phyloP scores from a whole-genome alignment of 208 protist genomes.

The Polymyxa betae region DNA sequence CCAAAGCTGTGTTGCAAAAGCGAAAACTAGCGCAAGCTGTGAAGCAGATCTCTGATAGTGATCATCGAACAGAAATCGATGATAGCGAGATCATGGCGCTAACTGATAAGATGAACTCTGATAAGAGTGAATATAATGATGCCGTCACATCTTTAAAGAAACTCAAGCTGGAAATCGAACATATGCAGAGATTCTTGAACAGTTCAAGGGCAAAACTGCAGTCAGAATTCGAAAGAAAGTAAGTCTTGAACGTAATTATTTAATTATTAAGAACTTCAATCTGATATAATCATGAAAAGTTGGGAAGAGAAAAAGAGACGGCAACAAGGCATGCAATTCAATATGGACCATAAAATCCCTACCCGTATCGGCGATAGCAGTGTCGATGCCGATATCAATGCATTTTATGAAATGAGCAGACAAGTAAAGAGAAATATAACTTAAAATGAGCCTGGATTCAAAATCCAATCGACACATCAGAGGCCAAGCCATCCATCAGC shows the following conservation, averaged over 20 bases:
- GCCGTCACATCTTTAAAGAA: not conserved
- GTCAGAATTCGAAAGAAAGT: not conserved
- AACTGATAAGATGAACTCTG: not conserved
- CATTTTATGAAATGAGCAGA: not conserved
- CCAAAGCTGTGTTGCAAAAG: slow-evolving; percentile 64
- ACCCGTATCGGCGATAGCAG: not conserved
- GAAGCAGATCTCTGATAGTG: not conserved
- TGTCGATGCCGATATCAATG: not conserved
- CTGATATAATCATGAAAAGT: not conserved
- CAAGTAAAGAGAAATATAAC: too few relatives aligned
- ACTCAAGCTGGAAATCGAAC: not conserved
- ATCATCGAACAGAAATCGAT: not conserved
- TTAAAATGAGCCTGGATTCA: too few relatives aligned
- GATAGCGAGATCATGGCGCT: not conserved
- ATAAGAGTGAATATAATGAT: not conserved
- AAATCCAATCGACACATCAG: too few relatives aligned
- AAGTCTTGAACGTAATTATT: not conserved
- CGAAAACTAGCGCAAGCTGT: not conserved
- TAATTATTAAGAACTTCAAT: not conserved
- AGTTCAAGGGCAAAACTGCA: not conserved
- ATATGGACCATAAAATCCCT: not conserved
- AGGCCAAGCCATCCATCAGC: too few relatives aligned
- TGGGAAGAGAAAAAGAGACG: not conserved
- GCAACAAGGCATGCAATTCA: not conserved
- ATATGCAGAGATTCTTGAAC: not conserved